These are phyloP conservation scores for Catharanthus roseus DNA, from an alignment of 257 asterid species.

Conservation along the genomic window DNA sequence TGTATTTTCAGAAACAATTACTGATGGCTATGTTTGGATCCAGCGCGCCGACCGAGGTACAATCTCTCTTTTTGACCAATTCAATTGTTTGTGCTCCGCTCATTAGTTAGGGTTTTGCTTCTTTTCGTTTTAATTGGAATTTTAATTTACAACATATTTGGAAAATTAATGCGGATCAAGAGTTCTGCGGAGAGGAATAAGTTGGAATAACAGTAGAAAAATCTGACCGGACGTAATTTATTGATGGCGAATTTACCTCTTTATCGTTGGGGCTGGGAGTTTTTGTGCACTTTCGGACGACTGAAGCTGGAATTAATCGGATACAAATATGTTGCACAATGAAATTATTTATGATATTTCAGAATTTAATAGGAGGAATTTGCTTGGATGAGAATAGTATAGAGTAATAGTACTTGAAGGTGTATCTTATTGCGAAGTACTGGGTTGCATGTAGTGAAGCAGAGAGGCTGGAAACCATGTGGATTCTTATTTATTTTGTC, in stretches of 20 bases:
- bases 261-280: neutral
- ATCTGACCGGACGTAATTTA: neutral
- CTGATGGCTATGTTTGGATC: constrained; percentile 25
- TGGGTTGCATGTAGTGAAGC: neutral
- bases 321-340: neutral
- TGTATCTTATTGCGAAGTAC: neutral
- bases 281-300: neutral
- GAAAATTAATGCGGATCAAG: neutral
- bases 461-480: neutral
- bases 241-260: neutral
- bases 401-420: neutral
- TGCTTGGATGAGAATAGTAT: neutral
- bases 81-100: neutral
- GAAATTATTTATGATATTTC: neutral
- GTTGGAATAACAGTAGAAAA: neutral
- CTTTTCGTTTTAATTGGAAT: neutral
- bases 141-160: neutral
- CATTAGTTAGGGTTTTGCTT: constrained; percentile 3
- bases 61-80: neutral
- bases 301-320: neutral
- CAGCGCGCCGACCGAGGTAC: constrained; percentile 18
- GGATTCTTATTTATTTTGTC: neutral
- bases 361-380: neutral
- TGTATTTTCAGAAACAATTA: neutral
- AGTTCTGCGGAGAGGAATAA: neutral